These are phyloP conservation scores for Phaeolepiota aurea DNA, from an alignment of 768 basidiomycete genomes.

Conservation along the genomic window DNA sequence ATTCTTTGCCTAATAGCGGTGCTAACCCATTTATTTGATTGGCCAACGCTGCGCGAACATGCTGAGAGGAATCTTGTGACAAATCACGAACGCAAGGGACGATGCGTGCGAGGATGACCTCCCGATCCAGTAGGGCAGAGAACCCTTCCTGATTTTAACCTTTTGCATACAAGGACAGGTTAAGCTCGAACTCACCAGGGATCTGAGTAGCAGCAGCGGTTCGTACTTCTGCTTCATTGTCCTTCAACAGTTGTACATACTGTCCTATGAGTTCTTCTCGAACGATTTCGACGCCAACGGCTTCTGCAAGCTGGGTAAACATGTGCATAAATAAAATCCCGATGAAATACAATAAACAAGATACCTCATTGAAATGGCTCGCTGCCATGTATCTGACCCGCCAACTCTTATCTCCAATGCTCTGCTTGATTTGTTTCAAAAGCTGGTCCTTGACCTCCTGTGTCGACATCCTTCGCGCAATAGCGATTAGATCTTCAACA, in stretches of 20 bases:
- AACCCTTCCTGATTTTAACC: slow-evolving; percentile 52
- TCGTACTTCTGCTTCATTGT: slow-evolving; percentile 97
- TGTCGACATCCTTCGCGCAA: slow-evolving; percentile 77
- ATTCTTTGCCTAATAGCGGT: slow-evolving; percentile 85
- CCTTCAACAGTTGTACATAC: slow-evolving; percentile 90
- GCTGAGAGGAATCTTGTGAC: slow-evolving; percentile 89
- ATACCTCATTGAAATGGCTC: slow-evolving; percentile 90
- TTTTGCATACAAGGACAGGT: slow-evolving; percentile 5
- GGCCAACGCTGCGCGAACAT: slow-evolving; percentile 93
- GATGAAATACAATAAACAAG: not conserved
- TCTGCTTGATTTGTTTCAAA: slow-evolving; percentile 78
- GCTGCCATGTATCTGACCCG: slow-evolving; percentile 98
- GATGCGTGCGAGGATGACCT: slow-evolving; percentile 87
- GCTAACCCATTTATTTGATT: slow-evolving; percentile 95
- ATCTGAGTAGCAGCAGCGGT: slow-evolving; percentile 95
- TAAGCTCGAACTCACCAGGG: slow-evolving; percentile 87
- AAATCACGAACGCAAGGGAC: slow-evolving; percentile 93
- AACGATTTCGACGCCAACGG: slow-evolving; percentile 83
- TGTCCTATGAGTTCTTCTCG: slow-evolving; percentile 91
- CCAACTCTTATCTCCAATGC: slow-evolving; percentile 96
- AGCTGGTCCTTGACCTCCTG: slow-evolving; percentile 90
- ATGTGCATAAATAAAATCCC: not conserved
- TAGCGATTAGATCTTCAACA: slow-evolving; percentile 90
- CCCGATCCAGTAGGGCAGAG: slow-evolving; percentile 86
- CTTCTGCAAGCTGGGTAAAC: slow-evolving; percentile 67